Conservation (phyloP, 2,329 filamentous ascomycete species). For the Thelonectria olida region DNA sequence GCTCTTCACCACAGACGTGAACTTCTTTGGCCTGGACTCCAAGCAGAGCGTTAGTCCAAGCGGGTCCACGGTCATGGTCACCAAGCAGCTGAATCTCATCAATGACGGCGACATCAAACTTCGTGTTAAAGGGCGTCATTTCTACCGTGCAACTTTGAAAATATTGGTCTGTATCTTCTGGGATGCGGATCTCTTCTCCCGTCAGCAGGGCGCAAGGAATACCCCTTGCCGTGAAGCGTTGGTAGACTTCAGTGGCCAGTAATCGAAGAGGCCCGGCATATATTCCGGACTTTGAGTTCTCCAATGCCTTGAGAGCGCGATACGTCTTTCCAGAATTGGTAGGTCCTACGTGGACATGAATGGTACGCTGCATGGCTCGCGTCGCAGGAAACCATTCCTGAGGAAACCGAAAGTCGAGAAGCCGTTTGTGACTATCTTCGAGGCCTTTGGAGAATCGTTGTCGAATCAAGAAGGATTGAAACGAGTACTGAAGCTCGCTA, state of each 20-base stretch:
- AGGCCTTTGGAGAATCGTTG: slow-evolving; percentile 65
- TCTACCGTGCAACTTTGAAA: slow-evolving; percentile 93
- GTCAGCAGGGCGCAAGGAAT: slow-evolving; percentile 83
- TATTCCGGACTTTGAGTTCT: slow-evolving; percentile 78
- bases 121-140: slow-evolving; percentile 70
- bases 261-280: slow-evolving; percentile 92
- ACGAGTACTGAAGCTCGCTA: slow-evolving; percentile 71
- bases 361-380: slow-evolving; percentile 78
- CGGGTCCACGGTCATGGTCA: slow-evolving; percentile 82
- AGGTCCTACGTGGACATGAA: slow-evolving; percentile 94
- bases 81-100: slow-evolving; percentile 99
- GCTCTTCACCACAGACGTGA: slow-evolving; percentile 91
- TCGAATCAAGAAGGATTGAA: slow-evolving; percentile 72
- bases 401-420: slow-evolving; percentile 89
- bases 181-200: slow-evolving; percentile 85
- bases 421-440: slow-evolving; percentile 66
- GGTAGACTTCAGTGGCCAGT: slow-evolving; percentile 93
- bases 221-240: slow-evolving; percentile 82
- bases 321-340: slow-evolving; percentile 99
- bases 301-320: slow-evolving; percentile 85
- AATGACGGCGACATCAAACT: slow-evolving; percentile 89
- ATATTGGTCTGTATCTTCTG: slow-evolving; percentile 63
- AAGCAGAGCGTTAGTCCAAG: slow-evolving; percentile 91
- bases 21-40: slow-evolving; percentile 89
- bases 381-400: slow-evolving; percentile 93